phyloP scores from a whole-genome alignment of 2,329 filamentous ascomycete species.

The Davidsoniella australis region DNA sequence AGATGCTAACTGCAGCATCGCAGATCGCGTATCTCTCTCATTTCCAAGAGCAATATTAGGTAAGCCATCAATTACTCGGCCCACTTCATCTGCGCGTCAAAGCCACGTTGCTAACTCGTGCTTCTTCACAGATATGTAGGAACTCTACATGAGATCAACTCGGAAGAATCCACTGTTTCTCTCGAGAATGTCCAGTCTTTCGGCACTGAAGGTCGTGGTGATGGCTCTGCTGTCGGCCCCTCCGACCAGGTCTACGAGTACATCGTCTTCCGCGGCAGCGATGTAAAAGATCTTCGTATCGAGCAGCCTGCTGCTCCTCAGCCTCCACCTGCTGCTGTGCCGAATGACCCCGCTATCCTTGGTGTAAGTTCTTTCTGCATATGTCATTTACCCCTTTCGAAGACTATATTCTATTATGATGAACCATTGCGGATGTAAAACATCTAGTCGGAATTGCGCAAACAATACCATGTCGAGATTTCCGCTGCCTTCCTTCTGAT shows the following conservation, averaged over 20 bases:
- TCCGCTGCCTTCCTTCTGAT: conserved; percentile 99
- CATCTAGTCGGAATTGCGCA: conserved; percentile 77
- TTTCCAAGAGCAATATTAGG: conserved; percentile 96
- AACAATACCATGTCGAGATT: conserved; percentile 79
- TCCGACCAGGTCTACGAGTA: conserved; percentile 91
- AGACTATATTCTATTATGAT: conserved; percentile 40
- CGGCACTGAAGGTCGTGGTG: conserved; percentile 79
- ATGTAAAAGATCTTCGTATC: conserved; percentile 94
- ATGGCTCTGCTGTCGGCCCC: conserved; percentile 52
- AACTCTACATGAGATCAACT: conserved; percentile 93
- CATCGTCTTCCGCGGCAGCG: conserved; percentile 94
- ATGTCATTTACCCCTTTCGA: conserved; percentile 12
- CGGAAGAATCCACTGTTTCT: conserved; percentile 88
- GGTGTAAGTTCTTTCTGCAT: conserved; percentile 55
- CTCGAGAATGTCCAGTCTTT: conserved; percentile 91
- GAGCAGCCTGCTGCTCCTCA: conserved; percentile 66
- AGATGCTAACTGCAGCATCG: conserved; percentile 19
- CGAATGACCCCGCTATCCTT: conserved; percentile 90
- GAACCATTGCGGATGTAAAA: conserved; percentile 97
- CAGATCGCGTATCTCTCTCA: conserved; percentile 86
- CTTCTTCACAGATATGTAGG: conserved; percentile 63
- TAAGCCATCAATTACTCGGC: conserved; percentile 28
- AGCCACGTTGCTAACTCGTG: conserved; percentile 13
- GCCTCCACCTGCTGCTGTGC: conserved; percentile 58
- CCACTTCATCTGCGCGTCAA: not conserved